Evolutionary conservation across 129 eudicot genomes (phyloP), one percentile per base, ranked within the genome.

Genomic region (Heracleum sosnowskyi): DNA sequence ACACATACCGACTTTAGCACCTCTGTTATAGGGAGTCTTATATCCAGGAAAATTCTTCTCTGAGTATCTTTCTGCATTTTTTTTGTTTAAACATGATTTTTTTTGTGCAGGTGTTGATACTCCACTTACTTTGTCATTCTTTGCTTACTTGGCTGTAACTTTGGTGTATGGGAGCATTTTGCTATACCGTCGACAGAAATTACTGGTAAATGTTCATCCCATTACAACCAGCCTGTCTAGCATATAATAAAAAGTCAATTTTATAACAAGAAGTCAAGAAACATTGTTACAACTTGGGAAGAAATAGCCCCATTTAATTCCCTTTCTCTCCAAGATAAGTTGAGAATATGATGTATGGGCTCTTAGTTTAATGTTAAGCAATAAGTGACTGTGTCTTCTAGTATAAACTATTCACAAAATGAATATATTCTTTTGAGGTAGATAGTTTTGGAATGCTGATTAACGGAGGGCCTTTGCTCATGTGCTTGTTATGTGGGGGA

Each of bases 141-240:
- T 69, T 77, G 28, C 87, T 39, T 88, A 92, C 78, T 74, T 83
- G 79, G 62, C 82, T 57, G 71, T 88, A 36, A 78, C 91, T 39
- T 63, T 84, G 87, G 93, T 90, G 72, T 92, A 85, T 81, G 97
- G 93, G 53, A 81, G 88, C 62, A 78, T 92, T 28, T 75, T 92
- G 60, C 64, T 92, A 31, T 88, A 79, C 39, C 83, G 88, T 76
- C 85, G 87, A 33, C 89, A 84, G 74, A 90, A 88, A 81, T 79
- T 88, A 62, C 76, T 81, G 84, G 97, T 92, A 85, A 33, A 47
- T 15, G 1, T 66, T 63, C 70, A 63, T 31, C 39, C 72, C 10
- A 15, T 66, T 66, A 33, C 37, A 29, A 31, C 16, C 5, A 2
- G 68, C 31, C 33, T 3, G 68, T 29, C 36, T 64, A 64, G 71